These are phyloP conservation scores for Nemophila menziesii DNA, from an alignment of 257 asterid genomes.

Conservation along the genomic window DNA sequence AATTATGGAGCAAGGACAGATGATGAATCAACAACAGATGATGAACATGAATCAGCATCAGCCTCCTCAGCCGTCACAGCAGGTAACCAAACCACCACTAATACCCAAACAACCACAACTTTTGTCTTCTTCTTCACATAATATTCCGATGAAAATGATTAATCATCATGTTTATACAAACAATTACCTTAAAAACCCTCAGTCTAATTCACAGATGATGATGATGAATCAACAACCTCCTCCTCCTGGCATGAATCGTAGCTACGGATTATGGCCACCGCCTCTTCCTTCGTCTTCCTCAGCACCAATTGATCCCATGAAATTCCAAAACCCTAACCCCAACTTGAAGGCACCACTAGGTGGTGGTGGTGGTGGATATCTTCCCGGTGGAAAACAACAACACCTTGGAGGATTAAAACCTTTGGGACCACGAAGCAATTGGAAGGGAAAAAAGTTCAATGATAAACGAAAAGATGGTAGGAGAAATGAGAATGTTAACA, in stretches of 20 bases:
- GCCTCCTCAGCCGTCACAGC: conserved; percentile 13
- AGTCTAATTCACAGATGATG: no score
- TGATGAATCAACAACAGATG: conserved; percentile 15
- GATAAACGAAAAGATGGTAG: conserved; percentile 36
- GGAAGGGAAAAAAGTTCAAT: conserved; percentile 85
- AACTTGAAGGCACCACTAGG: conserved; percentile 8
- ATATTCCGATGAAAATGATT: no score
- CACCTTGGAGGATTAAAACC: no score
- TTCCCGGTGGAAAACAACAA: conserved; percentile 16
- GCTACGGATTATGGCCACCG: conserved; percentile 53
- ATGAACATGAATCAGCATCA: conserved; percentile 15
- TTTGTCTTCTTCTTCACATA: no score
- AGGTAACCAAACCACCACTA: conserved; percentile 12
- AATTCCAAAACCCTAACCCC: conserved; percentile 45
- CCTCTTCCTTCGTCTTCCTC: no score
- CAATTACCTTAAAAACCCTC: no score
- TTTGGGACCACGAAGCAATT: conserved; percentile 61
- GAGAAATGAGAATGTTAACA: conserved; percentile 32
- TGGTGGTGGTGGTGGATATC: conserved; percentile 8
- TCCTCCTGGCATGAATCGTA: conserved; percentile 55
- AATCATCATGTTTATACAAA: not conserved
- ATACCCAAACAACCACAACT: no score
- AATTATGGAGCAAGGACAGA: conserved; percentile 62
- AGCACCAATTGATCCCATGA: conserved; percentile 21
- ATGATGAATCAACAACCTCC: no score